These are phyloP conservation scores for Meyerozyma guilliermondii DNA, from an alignment of 1,139 yeast species.

Conservation along the genomic window DNA sequence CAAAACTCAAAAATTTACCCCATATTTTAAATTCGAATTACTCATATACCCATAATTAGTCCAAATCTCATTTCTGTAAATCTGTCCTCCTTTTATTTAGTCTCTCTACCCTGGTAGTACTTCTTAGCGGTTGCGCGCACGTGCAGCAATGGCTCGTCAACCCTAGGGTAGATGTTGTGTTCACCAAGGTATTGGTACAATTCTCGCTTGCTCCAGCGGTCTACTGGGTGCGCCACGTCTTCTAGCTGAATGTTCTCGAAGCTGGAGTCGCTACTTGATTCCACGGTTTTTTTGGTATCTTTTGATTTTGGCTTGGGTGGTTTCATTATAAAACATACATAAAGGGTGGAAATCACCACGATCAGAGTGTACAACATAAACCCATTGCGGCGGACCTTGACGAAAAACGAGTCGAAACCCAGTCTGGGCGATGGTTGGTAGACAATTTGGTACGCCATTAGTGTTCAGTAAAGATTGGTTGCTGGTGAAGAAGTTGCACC, in stretches of 20 bases:
- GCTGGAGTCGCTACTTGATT: not conserved
- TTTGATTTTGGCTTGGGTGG: slow-evolving; percentile 15
- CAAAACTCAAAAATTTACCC: too few relatives aligned
- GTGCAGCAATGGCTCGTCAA: slow-evolving; percentile 9
- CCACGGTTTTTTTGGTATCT: slow-evolving; percentile 2
- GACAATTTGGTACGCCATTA: slow-evolving; percentile 1
- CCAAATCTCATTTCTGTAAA: not conserved
- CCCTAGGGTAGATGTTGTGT: slow-evolving; percentile 14
- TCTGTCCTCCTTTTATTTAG: not conserved
- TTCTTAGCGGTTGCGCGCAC: slow-evolving; percentile 1
- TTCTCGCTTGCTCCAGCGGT: slow-evolving; percentile 17
- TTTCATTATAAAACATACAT: slow-evolving; percentile 29
- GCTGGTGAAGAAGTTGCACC: not conserved
- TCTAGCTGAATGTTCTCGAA: slow-evolving; percentile 2
- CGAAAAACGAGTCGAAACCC: slow-evolving; percentile 24
- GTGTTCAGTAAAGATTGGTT: not conserved
- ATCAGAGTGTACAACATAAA: slow-evolving; percentile 32
- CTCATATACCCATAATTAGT: too few relatives aligned
- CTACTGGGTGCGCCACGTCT: slow-evolving; percentile 6
- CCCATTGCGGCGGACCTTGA: slow-evolving; percentile 28
- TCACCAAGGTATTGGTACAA: slow-evolving; percentile 15
- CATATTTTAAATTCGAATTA: too few relatives aligned
- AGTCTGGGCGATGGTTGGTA: slow-evolving; percentile 5
- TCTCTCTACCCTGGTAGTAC: slow-evolving; percentile 1
- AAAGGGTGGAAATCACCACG: slow-evolving; percentile 28